Base-by-base conservation (phyloP, 257 asterid genomes). In the Nyctanthes arbortristis region DNA sequence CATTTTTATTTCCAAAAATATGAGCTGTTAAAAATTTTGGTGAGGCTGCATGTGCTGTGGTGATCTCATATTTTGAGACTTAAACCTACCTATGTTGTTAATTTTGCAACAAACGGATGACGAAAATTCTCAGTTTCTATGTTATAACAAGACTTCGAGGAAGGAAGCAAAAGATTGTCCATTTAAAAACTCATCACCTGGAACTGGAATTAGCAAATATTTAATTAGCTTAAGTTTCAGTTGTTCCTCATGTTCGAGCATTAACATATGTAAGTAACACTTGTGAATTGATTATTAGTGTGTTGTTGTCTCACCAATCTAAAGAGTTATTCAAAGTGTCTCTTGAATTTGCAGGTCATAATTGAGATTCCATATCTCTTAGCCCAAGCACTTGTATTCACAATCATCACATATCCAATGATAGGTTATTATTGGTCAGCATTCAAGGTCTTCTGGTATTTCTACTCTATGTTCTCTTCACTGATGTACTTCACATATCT, bases 401-500 rank as follows among this genome's bases (percentile, higher is more conserved):
- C 82, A 22, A n/a, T 69, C 63, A 73, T 82, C 65, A 79, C 84
- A 2, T 82, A 75, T 70, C 84, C 82, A 7, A 78, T 76, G 83
- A 78, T 82, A 6, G 87, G 87, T 31, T 82, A 78, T 58, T 30
- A 72, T 47, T 60, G 65, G 68, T 69, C 84, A 31, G 78, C 33
- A 5, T 75, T 69, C 30, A 82, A 82, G 74, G 67, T 82, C 10
- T 73, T 82, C 31, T 75, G 81, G 80, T 78, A 75, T 65, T 69
- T 77, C 61, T 79, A 82, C 67, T 5, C 82, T 1, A 82, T 74
- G 72, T 82, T 82, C 68, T 79, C 82, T 61, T 66, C 84, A 13
- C 30, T 79, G 60, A 18, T 79, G 62, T 79, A 63, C 77, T 82
- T 61, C 75, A 73, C 66, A 11, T 82, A 76, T 60, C 61, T 82